Conservation (phyloP, 1,139 yeast species). For the Yamadazyma conglobata region DNA sequence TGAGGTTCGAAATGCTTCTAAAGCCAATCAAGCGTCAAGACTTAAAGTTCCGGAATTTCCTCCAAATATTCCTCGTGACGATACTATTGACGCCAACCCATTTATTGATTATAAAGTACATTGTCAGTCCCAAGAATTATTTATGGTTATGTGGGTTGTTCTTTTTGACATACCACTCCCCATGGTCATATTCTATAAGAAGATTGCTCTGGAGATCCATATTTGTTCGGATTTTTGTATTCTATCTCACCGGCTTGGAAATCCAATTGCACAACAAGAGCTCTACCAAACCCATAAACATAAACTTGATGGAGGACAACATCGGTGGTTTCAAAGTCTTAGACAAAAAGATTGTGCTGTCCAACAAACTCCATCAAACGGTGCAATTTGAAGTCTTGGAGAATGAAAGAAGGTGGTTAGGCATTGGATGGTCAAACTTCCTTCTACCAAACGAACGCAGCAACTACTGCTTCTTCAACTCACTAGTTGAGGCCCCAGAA, state of each 20-base stretch:
- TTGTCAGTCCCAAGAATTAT: conserved; percentile 35
- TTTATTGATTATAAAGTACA: conserved; percentile 29
- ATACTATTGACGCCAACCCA: conserved; percentile 48
- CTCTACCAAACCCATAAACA: conserved; percentile 9
- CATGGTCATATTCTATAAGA: conserved; percentile 51
- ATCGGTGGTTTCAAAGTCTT: conserved; percentile 41
- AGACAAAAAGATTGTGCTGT: conserved; percentile 37
- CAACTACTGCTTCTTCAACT: conserved; percentile 42
- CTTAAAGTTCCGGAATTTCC: conserved; percentile 23
- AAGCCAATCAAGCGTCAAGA: conserved; percentile 38
- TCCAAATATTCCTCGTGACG: conserved; percentile 31
- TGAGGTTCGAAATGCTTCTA: conserved; percentile 42
- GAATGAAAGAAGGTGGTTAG: conserved; percentile 61
- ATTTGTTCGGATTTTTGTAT: conserved; percentile 38
- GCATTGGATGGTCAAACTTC: conserved; percentile 55
- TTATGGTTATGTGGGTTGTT: conserved; percentile 38
- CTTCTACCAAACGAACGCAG: conserved; percentile 52
- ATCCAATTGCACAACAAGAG: conserved; percentile 17
- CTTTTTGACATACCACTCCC: conserved; percentile 48
- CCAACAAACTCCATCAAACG: conserved; percentile 43
- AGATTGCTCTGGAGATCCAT: conserved; percentile 54
- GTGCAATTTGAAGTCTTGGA: conserved; percentile 51
- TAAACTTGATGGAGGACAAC: conserved; percentile 10
- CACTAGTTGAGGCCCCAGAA: conserved; percentile 35
- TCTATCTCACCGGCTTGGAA: conserved; percentile 46